Percentiles rank a stretch among this genome's conserved stretches.
Evolutionary conservation across 495 filamentous ascomycete genomes (phyloP).

Genomic region (Penicillium fimorum): DNA sequence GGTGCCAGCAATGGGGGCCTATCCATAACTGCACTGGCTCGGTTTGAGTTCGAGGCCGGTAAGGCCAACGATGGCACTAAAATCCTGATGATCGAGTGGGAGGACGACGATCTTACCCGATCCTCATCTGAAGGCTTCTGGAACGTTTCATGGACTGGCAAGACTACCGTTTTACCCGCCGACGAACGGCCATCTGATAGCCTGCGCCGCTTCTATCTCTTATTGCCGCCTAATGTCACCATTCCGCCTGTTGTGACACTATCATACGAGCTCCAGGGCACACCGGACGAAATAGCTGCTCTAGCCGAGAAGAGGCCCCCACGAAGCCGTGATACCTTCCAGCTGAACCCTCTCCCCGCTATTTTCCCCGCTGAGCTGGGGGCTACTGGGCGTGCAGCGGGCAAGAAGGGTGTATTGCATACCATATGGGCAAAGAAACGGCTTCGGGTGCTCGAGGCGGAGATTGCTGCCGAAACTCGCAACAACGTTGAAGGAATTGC

Average conservation of each 20-base stretch:
- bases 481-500: slow-evolving; percentile 74
- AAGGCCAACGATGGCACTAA: slow-evolving; percentile 79
- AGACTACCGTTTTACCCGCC: slow-evolving; percentile 63
- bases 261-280: slow-evolving; percentile 38
- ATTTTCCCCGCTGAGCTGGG: slow-evolving; percentile 75
- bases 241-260: slow-evolving; percentile 70
- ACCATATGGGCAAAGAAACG: slow-evolving; percentile 81
- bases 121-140: slow-evolving; percentile 48
- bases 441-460: slow-evolving; percentile 65
- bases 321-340: slow-evolving; percentile 32
- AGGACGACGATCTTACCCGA: slow-evolving; percentile 51
- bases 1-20: slow-evolving; percentile 20
- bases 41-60: slow-evolving; percentile 80
- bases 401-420: slow-evolving; percentile 76
- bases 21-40: slow-evolving; percentile 60
- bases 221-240: slow-evolving; percentile 63
- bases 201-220: slow-evolving; percentile 67
- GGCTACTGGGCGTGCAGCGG: slow-evolving; percentile 59
- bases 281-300: no score
- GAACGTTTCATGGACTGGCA: slow-evolving; percentile 76
- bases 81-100: slow-evolving; percentile 83
- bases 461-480: slow-evolving; percentile 62
- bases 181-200: slow-evolving; percentile 55
- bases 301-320: not conserved
- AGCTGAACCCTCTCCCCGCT: slow-evolving; percentile 72